Evolutionary conservation across 1,139 yeast species (phyloP), one percentile per base, ranked within the genome.

Genomic region (Pichia norvegensis): DNA sequence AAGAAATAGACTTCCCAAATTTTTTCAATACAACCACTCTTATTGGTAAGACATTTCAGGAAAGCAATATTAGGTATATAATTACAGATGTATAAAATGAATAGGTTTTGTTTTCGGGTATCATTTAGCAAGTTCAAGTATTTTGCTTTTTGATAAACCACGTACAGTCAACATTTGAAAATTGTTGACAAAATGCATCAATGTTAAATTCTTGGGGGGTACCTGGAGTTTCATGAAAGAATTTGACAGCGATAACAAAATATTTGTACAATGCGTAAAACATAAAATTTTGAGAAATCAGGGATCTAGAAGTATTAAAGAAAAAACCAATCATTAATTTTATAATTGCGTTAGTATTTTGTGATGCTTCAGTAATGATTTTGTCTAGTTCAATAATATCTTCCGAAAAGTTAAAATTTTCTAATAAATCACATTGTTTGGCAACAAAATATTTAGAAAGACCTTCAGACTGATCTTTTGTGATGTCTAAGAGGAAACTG

Each of bases 241-340:
- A 48, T 42, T 51, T 55, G 17, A 56, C 46, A 7, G 53, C 47
- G 40, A 59, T 49, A 29, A 58, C 56, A 29, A 54, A 40, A 33
- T 58, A 60, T 44, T 60, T 60, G 52, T 60, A 58, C 39, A 52
- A 33, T 21, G 57, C 53, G 45, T 54, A 56, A 41, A 55, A 60
- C 11, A 56, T 53, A 39, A 55, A 58, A 42, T 58, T 59, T 36
- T 49, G 49, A 2, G 62, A 53, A 31, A 60, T 54, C 9, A 48
- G 36, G 2, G 60, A 56, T 38, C 54, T 52, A 33, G 62, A 57
- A 8, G 59, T 55, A 41, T 56, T 58, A 45, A 56, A 60, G 46
- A 56, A 60, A 40, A 60, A 58, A 11, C 57, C 58, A 40, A 55
- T 52, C 29, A 60, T 22, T n/a, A 52, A 51, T 19, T 50, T 51